Evolutionary conservation across 331 rosid genomes (phyloP).

Genomic region (Quercus lobata): DNA sequence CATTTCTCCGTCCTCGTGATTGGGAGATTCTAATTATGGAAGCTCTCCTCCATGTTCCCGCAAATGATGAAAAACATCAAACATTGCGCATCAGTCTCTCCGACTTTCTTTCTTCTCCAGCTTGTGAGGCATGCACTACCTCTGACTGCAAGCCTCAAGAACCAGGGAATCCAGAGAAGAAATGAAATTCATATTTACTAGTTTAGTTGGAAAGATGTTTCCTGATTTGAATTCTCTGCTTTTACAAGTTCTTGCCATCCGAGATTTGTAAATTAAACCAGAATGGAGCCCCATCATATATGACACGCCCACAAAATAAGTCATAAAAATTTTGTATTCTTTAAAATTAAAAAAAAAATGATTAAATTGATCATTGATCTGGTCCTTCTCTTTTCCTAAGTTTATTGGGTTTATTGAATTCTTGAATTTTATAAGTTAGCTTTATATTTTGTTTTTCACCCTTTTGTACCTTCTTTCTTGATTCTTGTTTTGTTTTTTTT

Average conservation of each 20-base stretch:
- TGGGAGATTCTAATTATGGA: constrained; percentile 94
- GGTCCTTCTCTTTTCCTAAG: too few relatives aligned
- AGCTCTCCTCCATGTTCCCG: constrained; percentile 89
- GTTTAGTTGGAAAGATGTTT: not conserved
- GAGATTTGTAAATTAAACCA: not conserved
- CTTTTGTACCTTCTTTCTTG: too few relatives aligned
- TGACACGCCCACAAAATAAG: not conserved
- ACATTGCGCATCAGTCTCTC: constrained; percentile 62
- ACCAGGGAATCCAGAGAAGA: constrained; percentile 16
- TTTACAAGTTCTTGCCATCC: not conserved
- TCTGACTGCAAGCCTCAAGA: constrained; percentile 21
- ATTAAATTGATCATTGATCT: not conserved
- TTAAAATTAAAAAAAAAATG: not conserved
- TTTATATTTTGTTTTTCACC: too few relatives aligned
- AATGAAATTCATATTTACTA: not conserved
- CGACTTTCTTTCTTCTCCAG: constrained; percentile 28
- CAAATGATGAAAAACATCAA: constrained; percentile 59
- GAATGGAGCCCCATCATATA: not conserved
- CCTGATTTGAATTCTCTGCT: not conserved
- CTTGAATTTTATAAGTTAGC: too few relatives aligned
- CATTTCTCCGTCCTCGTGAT: constrained; percentile 60
- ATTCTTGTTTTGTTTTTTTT: too few relatives aligned
- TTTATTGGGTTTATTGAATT: too few relatives aligned
- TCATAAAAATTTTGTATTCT: not conserved
- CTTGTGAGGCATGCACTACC: constrained; percentile 41